Evolutionary conservation across 1,284 basidiomycete species (phyloP), one percentile per base, ranked within the genome.

Genomic region (Abortiporus biennis): DNA sequence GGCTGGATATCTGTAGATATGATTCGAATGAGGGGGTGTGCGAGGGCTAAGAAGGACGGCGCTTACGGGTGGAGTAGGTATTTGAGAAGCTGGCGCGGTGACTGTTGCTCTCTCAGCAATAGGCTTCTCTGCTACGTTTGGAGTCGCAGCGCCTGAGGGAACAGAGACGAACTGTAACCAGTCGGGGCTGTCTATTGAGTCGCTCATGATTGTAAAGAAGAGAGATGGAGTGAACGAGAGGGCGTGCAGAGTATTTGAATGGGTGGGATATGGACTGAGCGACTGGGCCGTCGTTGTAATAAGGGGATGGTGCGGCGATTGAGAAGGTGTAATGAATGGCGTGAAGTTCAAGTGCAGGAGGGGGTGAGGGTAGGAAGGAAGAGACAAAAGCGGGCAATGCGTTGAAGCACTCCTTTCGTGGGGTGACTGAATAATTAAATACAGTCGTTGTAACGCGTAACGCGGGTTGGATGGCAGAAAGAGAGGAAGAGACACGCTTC

Each of bases 151-250:
- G 43, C 69, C 72, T 42, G 68, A 55, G 16, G 74, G 72, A 43
- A 79, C 75, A n/a, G 75, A 65, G 50, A 79, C 72, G 51, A 78
- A 80, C 54, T 81, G 76, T 36, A 82, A 62, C 80, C 79, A 82
- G 48, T 80, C 76, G 15, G 68, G 51, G 47, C 57, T 56, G 48
- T 78, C 74, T 63, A 68, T 67, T 35, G 38, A 36, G 4, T 6
- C 6, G 41, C 5, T 4, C 15, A 25, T 13, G 35, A 27, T 8
- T 13, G 15, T 11, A 25, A 11, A 29, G 38, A 44, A n/a, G 38
- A 33, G 13, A 38, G 11, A 35, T 42, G 5, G 35, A 43, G 27
- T 29, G 27, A 29, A 29, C 27, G 27, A 29, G 27, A 29, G 27
- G 27, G 8, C 27, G n/a, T 9, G n/a, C n/a, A 9, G n/a, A 29